Evolutionary conservation across 225 moss, liverwort and hornwort genomes (phyloP).

Genomic region (Ulota crispa): DNA sequence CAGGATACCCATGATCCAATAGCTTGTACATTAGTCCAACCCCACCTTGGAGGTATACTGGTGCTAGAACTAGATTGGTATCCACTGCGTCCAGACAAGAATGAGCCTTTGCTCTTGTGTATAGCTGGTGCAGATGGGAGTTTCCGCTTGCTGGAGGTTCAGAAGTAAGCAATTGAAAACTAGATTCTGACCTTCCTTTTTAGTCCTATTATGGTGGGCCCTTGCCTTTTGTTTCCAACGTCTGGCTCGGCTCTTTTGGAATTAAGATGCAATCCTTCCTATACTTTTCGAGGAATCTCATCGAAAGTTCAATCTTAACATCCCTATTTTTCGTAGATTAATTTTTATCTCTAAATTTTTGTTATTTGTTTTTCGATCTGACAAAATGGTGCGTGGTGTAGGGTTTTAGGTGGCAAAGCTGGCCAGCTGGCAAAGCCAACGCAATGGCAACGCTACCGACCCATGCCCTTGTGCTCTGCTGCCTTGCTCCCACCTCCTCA

Average conservation of each 20-base stretch:
- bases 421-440: slow-evolving; percentile 71
- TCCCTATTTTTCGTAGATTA: not conserved
- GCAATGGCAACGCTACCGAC: slow-evolving; percentile 92
- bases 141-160: slow-evolving; percentile 93
- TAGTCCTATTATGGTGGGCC: not conserved
- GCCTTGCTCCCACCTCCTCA: slow-evolving; percentile 94
- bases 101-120: slow-evolving; percentile 93
- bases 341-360: not conserved
- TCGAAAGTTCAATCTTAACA: not conserved
- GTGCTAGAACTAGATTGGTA: slow-evolving; percentile 99
- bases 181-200: not conserved
- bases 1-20: slow-evolving; percentile 97
- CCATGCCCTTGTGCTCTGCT: slow-evolving; percentile 92
- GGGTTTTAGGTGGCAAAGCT: slow-evolving; percentile 59
- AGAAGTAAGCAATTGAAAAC: slow-evolving; percentile 51
- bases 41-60: slow-evolving; percentile 91
- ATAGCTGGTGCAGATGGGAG: slow-evolving; percentile 97
- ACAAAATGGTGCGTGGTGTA: slow-evolving; percentile 33
- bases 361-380: not conserved
- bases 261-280: slow-evolving; percentile 10
- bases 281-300: not conserved
- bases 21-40: slow-evolving; percentile 87
- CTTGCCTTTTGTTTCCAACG: slow-evolving; percentile 10
- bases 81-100: slow-evolving; percentile 90
- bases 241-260: not conserved